Evolutionary conservation across 345 rosid genomes (phyloP).

Genomic region (Aurinia saxatilis): DNA sequence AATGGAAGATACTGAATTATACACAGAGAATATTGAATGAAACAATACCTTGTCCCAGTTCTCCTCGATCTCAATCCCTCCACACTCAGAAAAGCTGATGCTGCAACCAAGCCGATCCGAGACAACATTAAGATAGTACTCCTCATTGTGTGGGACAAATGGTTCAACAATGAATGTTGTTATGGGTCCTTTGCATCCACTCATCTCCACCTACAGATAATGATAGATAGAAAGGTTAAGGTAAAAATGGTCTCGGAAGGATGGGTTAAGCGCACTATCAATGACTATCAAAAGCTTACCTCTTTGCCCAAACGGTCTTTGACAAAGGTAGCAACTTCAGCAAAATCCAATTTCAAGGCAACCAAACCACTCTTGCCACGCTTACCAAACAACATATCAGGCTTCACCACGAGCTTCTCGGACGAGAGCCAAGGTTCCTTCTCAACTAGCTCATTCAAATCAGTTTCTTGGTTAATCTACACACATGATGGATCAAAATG

Average conservation of each 20-base stretch:
- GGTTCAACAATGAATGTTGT: constrained; percentile 92
- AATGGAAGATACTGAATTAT: not conserved
- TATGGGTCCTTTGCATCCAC: constrained; percentile 90
- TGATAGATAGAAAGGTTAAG: not conserved
- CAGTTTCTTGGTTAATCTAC: constrained; percentile 69
- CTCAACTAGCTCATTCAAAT: constrained; percentile 61
- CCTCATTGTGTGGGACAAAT: constrained; percentile 79
- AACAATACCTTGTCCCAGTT: constrained; percentile 84
- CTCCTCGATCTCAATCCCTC: constrained; percentile 95
- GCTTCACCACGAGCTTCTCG: constrained; percentile 85
- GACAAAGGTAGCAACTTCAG: constrained; percentile 69
- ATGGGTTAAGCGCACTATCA: not conserved
- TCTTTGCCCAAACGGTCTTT: constrained; percentile 79
- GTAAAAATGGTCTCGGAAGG: not conserved
- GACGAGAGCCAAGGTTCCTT: constrained; percentile 86
- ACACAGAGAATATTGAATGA: not conserved
- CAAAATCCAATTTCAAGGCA: constrained; percentile 67
- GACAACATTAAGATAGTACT: constrained; percentile 86
- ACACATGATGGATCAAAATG: not conserved
- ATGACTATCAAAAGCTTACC: constrained; percentile 28
- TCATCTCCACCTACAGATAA: constrained; percentile 67
- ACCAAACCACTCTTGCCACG: constrained; percentile 96
- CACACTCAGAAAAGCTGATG: constrained; percentile 94
- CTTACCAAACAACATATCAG: constrained; percentile 94
- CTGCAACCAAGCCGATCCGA: constrained; percentile 82